Evolutionary conservation across 352 stramenopile species (phyloP), one percentile per base, ranked within the genome.

Genomic region (Phytophthora pisi): DNA sequence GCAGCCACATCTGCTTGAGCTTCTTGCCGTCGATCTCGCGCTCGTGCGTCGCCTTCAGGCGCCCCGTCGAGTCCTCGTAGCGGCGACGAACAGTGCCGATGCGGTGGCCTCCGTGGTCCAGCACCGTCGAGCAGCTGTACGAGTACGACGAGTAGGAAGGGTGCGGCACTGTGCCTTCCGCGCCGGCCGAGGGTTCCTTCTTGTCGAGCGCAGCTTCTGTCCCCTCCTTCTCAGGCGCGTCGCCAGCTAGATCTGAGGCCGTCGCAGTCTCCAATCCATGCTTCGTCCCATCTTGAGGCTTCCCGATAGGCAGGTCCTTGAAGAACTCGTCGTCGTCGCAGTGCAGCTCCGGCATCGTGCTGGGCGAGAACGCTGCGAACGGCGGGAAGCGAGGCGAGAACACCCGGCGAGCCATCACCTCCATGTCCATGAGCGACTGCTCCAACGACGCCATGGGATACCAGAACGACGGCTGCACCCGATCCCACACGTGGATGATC

Each of bases 51-150:
- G 84, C 87, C 66, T 93, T 95, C 30, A 95, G 53, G 4, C 79
- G 74, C 0, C 84, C 87, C 10, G 74, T 82, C 34, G 87, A 91
- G 61, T 95, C 86, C 47, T 95, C 83, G 52, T 95, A 95, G 49
- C 84, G 84, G 23, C 84, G 84, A 49, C 86, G 86, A 59, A 73
- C 56, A 9, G 73, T 81, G 11, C 69, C 69, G n/a, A 93, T 62
- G 23, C 68, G 69, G n/a, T 80, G 74, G 7, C 86, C 86, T 7
- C 72, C 66, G 18, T 89, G 75, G 52, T 92, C 86, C 49, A 89
- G n/a, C 6, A 90, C 71, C 2, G 79, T 88, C 31, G 86, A 90
- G 58, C 78, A 89, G 31, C 70, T 81, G 66, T 84, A 90, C 36
- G 79, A 84, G 43, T 92, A 92, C 47, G 71, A 86, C 34, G 78